Evolutionary conservation across 495 filamentous ascomycete genomes (phyloP).

Genomic region (Cercophora samala): DNA sequence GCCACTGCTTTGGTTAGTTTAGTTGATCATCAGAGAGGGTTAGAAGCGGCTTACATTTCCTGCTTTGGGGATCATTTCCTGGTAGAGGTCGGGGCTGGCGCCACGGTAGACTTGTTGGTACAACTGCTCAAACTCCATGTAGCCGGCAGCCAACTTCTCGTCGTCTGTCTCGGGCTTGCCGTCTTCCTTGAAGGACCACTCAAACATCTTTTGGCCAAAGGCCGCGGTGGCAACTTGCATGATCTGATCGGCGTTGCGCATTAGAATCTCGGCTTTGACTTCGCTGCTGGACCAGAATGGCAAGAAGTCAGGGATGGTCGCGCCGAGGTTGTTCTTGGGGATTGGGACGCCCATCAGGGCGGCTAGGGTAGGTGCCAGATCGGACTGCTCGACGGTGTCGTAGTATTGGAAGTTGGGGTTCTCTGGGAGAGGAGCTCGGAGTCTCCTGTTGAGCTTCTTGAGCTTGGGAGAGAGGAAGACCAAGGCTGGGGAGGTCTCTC

Average conservation of each 20-base stretch:
- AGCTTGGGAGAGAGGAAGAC: conserved; percentile 90
- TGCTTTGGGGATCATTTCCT: background rate
- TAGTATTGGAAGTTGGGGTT: conserved; percentile 75
- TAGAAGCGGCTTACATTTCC: background rate
- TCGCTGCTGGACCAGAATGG: conserved; percentile 63
- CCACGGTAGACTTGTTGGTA: background rate
- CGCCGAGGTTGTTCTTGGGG: conserved; percentile 87
- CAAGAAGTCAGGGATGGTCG: conserved; percentile 77
- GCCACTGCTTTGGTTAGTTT: conserved; percentile 50
- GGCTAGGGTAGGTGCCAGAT: conserved; percentile 86
- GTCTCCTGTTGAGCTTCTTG: conserved; percentile 48
- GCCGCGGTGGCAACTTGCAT: conserved; percentile 66
- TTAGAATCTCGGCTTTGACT: conserved; percentile 61
- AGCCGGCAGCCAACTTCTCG: conserved; percentile 64
- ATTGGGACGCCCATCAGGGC: conserved; percentile 83
- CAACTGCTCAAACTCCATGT: conserved; percentile 41
- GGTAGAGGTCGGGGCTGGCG: background rate
- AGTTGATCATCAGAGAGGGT: background rate
- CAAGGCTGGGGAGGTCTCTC: conserved; percentile 90
- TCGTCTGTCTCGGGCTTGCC: conserved; percentile 43
- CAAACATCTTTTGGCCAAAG: conserved; percentile 58
- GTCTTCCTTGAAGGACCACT: conserved; percentile 23
- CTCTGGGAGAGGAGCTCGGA: conserved; percentile 44
- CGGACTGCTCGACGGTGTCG: conserved; percentile 79
- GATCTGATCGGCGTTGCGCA: conserved; percentile 76